Conservation (phyloP, 768 basidiomycete species). For the Hortiboletus campestris region DNA sequence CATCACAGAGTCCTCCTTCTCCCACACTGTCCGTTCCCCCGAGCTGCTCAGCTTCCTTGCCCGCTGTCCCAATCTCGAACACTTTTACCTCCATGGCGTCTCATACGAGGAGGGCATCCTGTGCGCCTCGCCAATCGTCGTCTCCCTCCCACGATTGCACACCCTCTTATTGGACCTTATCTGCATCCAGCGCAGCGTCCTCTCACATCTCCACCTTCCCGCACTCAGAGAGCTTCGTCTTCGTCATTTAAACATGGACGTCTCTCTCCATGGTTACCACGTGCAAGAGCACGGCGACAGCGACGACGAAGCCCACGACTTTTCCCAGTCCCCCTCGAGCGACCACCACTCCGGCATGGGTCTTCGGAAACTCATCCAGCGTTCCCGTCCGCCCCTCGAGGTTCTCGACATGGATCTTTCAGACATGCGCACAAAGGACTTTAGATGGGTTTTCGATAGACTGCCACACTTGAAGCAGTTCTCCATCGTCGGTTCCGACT, state of each 20-base stretch:
- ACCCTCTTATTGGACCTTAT: slow-evolving; percentile 56
- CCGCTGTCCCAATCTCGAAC: slow-evolving; percentile 59
- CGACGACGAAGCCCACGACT: slow-evolving; percentile 72
- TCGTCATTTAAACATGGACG: slow-evolving; percentile 65
- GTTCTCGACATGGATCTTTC: slow-evolving; percentile 77
- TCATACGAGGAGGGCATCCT: slow-evolving; percentile 42
- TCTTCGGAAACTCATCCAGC: slow-evolving; percentile 58
- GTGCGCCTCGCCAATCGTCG: slow-evolving; percentile 36
- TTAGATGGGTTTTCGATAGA: slow-evolving; percentile 61
- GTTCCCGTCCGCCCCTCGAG: slow-evolving; percentile 61
- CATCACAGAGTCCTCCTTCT: slow-evolving; percentile 49
- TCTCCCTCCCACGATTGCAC: slow-evolving; percentile 56
- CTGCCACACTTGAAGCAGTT: slow-evolving; percentile 57
- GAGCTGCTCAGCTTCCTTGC: slow-evolving; percentile 59
- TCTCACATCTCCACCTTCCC: slow-evolving; percentile 64
- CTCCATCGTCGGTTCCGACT: slow-evolving; percentile 75
- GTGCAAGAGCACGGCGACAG: slow-evolving; percentile 60
- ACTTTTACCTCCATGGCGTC: slow-evolving; percentile 55
- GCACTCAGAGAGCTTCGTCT: slow-evolving; percentile 60
- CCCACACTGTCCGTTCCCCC: slow-evolving; percentile 42
- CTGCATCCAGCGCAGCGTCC: slow-evolving; percentile 60
- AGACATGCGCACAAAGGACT: slow-evolving; percentile 84
- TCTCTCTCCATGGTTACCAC: slow-evolving; percentile 33
- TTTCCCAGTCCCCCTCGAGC: slow-evolving; percentile 72
- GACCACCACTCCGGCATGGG: slow-evolving; percentile 83